Percentiles rank a stretch among this genome's conserved stretches.
Conservation (phyloP, 1,284 basidiomycete genomes). For the Pseudozyma pruni region DNA sequence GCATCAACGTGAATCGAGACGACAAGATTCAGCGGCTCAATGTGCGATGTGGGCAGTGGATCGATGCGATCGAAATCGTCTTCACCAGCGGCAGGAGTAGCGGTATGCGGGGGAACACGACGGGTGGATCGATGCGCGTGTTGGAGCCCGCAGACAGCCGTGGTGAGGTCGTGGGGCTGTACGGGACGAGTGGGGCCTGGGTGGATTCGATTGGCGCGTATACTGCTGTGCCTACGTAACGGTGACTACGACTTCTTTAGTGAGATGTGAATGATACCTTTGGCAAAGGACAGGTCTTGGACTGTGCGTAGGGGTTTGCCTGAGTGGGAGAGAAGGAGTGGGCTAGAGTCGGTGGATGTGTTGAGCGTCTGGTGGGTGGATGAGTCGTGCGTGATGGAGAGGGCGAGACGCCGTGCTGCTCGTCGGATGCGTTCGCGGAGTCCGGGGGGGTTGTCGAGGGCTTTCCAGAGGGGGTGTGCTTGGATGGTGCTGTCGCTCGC, state of each 20-base stretch:
- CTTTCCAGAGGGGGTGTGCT: conserved; percentile 24
- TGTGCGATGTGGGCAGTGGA: conserved; percentile 41
- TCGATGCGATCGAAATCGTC: conserved; percentile 46
- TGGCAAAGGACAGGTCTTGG: conserved; percentile 39
- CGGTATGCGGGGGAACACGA: conserved; percentile 37
- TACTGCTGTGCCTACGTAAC: too few species aligned
- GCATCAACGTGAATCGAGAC: conserved; percentile 7
- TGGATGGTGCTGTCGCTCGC: neutral
- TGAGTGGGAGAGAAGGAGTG: conserved; percentile 13
- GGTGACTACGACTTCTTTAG: neutral
- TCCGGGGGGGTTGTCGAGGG: conserved; percentile 38
- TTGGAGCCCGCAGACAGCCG: conserved; percentile 23
- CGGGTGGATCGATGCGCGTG: conserved; percentile 31
- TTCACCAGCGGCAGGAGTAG: conserved; percentile 24
- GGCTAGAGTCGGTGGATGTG: conserved; percentile 12
- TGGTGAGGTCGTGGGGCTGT: conserved; percentile 31
- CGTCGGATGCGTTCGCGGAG: conserved; percentile 33
- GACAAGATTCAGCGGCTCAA: conserved; percentile 27
- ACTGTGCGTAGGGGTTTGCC: conserved; percentile 28
- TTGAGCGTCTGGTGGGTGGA: conserved; percentile 17
- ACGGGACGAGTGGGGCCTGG: conserved; percentile 34
- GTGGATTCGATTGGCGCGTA: conserved; percentile 34
- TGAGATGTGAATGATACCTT: conserved; percentile 29
- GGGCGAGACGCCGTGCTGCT: conserved; percentile 43
- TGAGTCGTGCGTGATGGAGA: conserved; percentile 40